Evolutionary conservation across 2,329 filamentous ascomycete genomes (phyloP).

Genomic region (Amylocarpus encephaloides): DNA sequence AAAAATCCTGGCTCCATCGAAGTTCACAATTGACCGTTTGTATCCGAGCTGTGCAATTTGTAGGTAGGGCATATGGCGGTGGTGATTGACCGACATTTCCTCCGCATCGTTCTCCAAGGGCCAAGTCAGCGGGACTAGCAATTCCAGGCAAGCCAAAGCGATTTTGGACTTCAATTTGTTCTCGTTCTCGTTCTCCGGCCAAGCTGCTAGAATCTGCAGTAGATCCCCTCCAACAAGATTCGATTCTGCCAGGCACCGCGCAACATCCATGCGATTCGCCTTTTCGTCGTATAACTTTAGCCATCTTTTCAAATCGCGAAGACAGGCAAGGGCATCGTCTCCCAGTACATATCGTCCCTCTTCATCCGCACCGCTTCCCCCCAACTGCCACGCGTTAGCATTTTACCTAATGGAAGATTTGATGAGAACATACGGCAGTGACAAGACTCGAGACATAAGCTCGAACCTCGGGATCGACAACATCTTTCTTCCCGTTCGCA

Average conservation of each 20-base stretch:
- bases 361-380: constrained; percentile 72
- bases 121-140: constrained; percentile 92
- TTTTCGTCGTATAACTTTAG: constrained; percentile 91
- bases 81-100: constrained; percentile 86
- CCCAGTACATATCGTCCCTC: constrained; percentile 81
- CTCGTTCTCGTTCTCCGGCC: constrained; percentile 66
- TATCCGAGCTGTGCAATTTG: constrained; percentile 84
- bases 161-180: constrained; percentile 72
- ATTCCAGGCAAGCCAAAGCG: constrained; percentile 79
- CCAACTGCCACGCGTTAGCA: constrained; percentile 53
- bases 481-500: constrained; percentile 45
- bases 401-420: constrained; percentile 8
- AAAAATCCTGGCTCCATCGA: constrained; percentile 69
- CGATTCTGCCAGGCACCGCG: constrained; percentile 82
- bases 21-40: constrained; percentile 82
- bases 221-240: constrained; percentile 89
- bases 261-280: constrained; percentile 88
- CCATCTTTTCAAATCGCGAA: constrained; percentile 94
- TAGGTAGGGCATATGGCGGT: constrained; percentile 83
- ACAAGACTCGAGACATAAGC: constrained; percentile 91
- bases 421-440: constrained; percentile 56
- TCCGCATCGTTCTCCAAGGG: constrained; percentile 74
- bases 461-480: constrained; percentile 86
- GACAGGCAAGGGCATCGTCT: constrained; percentile 84
- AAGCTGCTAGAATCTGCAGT: constrained; percentile 78